phyloP scores from a whole-genome alignment of 345 rosid species.

The Salix arbutifolia region DNA sequence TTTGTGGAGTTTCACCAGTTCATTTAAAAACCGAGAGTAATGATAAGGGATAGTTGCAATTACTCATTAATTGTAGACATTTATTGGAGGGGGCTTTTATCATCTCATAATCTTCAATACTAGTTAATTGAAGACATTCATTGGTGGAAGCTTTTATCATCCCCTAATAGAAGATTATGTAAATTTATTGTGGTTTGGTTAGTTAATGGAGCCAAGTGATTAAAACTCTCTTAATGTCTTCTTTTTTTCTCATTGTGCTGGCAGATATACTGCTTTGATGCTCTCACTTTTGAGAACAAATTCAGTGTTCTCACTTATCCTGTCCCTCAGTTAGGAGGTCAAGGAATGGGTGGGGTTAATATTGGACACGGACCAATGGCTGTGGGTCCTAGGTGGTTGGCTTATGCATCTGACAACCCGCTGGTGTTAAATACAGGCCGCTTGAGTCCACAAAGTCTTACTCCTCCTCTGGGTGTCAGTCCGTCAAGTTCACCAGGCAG shows the following conservation, averaged over 20 bases:
- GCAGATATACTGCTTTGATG: slow-evolving; percentile 97
- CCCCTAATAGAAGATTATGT: slow-evolving; percentile 1
- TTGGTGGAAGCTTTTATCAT: slow-evolving; percentile 9
- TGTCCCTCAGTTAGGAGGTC: slow-evolving; percentile 79
- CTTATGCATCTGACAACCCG: slow-evolving; percentile 85
- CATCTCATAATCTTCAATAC: neutral
- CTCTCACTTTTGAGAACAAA: slow-evolving; percentile 86
- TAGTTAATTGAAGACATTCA: slow-evolving; percentile 3
- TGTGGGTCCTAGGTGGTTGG: slow-evolving; percentile 95
- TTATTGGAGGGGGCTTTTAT: slow-evolving; percentile 11
- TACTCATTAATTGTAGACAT: slow-evolving; percentile 1
- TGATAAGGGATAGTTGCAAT: slow-evolving; percentile 11
- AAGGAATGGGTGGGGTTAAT: slow-evolving; percentile 67
- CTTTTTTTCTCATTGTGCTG: slow-evolving; percentile 19
- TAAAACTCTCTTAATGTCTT: slow-evolving; percentile 5
- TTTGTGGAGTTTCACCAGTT: slow-evolving; percentile 2
- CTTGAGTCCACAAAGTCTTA: slow-evolving; percentile 88
- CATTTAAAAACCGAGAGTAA: neutral
- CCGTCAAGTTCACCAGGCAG: slow-evolving; percentile 92
- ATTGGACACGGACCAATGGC: slow-evolving; percentile 97
- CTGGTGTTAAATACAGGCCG: slow-evolving; percentile 72
- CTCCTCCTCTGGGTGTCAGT: slow-evolving; percentile 86
- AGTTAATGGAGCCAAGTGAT: slow-evolving; percentile 1
- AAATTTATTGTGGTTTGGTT: slow-evolving; percentile 8
- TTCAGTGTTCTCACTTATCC: slow-evolving; percentile 92